Conservation (phyloP, 2,329 filamentous ascomycete species). For the Aspergillus viridinutans region DNA sequence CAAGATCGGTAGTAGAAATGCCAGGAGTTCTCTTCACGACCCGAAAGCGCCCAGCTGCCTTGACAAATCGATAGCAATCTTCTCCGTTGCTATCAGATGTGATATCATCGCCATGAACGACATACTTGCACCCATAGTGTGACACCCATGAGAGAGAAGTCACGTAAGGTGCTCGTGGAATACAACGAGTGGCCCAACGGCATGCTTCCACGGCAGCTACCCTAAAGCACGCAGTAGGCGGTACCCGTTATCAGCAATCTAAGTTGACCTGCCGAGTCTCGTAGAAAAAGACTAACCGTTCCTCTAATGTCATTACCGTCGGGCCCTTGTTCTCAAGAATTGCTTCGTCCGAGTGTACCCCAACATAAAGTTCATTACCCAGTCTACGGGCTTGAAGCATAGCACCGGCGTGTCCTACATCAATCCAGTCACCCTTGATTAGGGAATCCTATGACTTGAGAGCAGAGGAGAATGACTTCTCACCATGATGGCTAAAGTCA, state of each 20-base stretch:
- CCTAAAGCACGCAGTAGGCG: conserved; percentile 39
- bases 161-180: conserved; percentile 88
- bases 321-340: conserved; percentile 97
- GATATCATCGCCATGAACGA: conserved; percentile 95
- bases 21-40: conserved; percentile 94
- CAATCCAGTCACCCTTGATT: conserved; percentile 3
- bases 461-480: conserved; percentile 13
- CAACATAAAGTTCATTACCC: conserved; percentile 81
- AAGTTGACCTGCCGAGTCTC: not conserved
- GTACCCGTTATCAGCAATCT: conserved; percentile 4
- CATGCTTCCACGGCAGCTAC: conserved; percentile 89
- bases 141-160: conserved; percentile 90
- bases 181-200: conserved; percentile 82
- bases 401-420: conserved; percentile 85
- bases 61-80: conserved; percentile 97
- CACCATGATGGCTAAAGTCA: conserved; percentile 97
- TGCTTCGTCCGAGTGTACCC: conserved; percentile 91
- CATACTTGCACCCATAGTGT: conserved; percentile 91
- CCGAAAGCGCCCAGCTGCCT: conserved; percentile 88
- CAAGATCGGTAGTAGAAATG: conserved; percentile 96
- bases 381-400: conserved; percentile 94
- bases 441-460: conserved; percentile 1
- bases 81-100: conserved; percentile 90
- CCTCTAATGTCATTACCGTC: conserved; percentile 89
- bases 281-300: conserved; percentile 55